A percentile compares a stretch with the other conserved stretches of the same genome.
phyloP scores from a whole-genome alignment of 2,329 filamentous ascomycete species.

The Fusarium musae region DNA sequence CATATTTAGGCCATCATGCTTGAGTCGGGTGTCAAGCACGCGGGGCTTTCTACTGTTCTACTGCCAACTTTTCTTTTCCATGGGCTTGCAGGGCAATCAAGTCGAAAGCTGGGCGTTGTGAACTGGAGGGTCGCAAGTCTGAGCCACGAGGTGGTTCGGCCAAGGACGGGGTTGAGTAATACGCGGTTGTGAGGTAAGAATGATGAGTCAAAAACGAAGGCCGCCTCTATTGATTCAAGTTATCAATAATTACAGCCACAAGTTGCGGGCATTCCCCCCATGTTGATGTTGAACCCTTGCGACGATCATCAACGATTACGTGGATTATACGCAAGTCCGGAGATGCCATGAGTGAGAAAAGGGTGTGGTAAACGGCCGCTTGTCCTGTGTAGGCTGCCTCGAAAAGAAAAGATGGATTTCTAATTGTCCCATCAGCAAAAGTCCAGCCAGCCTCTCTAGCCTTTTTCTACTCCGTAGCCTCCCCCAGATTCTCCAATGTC shows the following conservation, averaged over 20 bases:
- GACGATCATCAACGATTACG: conserved; percentile 34
- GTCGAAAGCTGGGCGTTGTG: not conserved
- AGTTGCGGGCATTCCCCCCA: not conserved
- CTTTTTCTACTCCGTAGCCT: not conserved
- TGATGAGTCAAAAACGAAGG: conserved; percentile 35
- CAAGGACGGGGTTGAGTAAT: conserved; percentile 17
- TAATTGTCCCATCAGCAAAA: conserved; percentile 16
- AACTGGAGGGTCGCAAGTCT: conserved; percentile 35
- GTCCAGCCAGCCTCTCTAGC: conserved; percentile 3
- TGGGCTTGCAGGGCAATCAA: not conserved
- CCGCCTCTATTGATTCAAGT: conserved; percentile 7
- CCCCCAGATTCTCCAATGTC: conserved; percentile 16
- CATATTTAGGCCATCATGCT: conserved; percentile 35
- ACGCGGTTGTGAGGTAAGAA: conserved; percentile 22
- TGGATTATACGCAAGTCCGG: conserved; percentile 22
- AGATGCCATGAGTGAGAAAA: conserved; percentile 15
- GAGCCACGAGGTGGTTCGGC: conserved; percentile 33
- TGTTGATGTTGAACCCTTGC: conserved; percentile 14
- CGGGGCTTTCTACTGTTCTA: conserved; percentile 6
- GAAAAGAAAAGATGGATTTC: conserved; percentile 11
- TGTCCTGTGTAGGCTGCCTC: conserved; percentile 4
- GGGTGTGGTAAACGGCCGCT: conserved; percentile 25
- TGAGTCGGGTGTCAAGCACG: conserved; percentile 30
- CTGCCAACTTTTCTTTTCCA: conserved; percentile 25
- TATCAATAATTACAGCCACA: not conserved